These are phyloP conservation scores for Candida sojae DNA, from an alignment of 1,139 yeast species.

Conservation along the genomic window DNA sequence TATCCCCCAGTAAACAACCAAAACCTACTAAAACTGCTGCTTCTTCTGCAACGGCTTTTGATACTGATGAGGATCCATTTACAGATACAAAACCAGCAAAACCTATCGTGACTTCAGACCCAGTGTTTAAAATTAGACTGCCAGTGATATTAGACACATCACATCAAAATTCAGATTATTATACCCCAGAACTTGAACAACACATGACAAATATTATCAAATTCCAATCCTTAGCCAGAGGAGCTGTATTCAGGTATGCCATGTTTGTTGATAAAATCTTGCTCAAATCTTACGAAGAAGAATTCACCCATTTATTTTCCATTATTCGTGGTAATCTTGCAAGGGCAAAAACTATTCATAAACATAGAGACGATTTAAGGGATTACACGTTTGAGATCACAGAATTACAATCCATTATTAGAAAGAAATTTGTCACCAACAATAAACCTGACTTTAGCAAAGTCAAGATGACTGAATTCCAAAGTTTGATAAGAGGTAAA, in stretches of 20 bases:
- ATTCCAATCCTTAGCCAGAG: conserved; percentile 66
- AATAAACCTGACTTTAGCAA: conserved; percentile 16
- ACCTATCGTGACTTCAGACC: background rate
- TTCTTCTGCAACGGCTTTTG: too few relatives aligned
- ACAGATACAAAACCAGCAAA: background rate
- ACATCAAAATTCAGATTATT: conserved; percentile 13
- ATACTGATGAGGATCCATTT: conserved; percentile 9
- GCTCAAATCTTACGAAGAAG: conserved; percentile 55
- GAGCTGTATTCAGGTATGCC: conserved; percentile 62
- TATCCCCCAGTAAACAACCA: conserved; percentile 12
- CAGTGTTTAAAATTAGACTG: conserved; percentile 5
- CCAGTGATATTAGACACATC: background rate
- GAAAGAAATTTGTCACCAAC: conserved; percentile 26
- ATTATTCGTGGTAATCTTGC: conserved; percentile 43
- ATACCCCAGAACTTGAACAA: conserved; percentile 27
- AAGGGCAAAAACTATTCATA: conserved; percentile 38
- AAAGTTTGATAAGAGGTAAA: conserved; percentile 32
- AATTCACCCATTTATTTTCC: conserved; percentile 38
- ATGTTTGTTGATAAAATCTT: conserved; percentile 63
- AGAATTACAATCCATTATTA: conserved; percentile 38
- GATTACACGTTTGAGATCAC: conserved; percentile 28
- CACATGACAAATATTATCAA: conserved; percentile 31
- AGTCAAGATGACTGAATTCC: conserved; percentile 19
- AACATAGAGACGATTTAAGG: conserved; percentile 37
- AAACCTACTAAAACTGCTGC: background rate